A percentile compares a stretch with the other conserved stretches of the same genome.
Conservation (phyloP, 768 basidiomycete genomes). For the Lactarius deliciosus region DNA sequence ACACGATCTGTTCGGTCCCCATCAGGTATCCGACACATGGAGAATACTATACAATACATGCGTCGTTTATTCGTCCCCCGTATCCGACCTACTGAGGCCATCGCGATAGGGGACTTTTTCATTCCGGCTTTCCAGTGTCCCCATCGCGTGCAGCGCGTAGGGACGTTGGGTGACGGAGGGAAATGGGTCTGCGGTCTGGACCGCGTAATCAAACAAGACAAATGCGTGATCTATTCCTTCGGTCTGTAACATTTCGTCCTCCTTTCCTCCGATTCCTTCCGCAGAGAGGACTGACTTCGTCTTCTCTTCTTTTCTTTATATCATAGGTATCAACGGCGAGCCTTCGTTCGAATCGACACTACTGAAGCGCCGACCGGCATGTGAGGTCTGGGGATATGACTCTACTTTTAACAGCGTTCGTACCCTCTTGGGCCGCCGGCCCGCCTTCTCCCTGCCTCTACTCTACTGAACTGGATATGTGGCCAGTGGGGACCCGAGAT, state of each 20-base stretch:
- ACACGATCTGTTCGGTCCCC: neutral
- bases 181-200: no score
- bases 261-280: no score
- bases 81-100: neutral
- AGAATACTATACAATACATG: neutral
- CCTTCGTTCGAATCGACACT: conserved; percentile 32
- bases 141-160: conserved; percentile 43
- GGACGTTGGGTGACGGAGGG: no score
- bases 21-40: conserved; percentile 13
- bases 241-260: no score
- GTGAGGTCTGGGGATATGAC: conserved; percentile 45
- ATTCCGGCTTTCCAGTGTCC: conserved; percentile 47
- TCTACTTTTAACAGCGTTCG: conserved; percentile 39
- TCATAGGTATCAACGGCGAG: no score
- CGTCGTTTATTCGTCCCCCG: no score
- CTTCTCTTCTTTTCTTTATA: no score
- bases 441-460: no score
- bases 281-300: no score
- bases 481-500: conserved; percentile 45
- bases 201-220: no score
- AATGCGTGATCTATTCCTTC: no score
- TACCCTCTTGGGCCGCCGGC: no score
- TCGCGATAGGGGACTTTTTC: conserved; percentile 47
- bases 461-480: neutral
- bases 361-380: conserved; percentile 42